phyloP scores from a whole-genome alignment of 2,329 filamentous ascomycete genomes.

The Didymella lethalis region DNA sequence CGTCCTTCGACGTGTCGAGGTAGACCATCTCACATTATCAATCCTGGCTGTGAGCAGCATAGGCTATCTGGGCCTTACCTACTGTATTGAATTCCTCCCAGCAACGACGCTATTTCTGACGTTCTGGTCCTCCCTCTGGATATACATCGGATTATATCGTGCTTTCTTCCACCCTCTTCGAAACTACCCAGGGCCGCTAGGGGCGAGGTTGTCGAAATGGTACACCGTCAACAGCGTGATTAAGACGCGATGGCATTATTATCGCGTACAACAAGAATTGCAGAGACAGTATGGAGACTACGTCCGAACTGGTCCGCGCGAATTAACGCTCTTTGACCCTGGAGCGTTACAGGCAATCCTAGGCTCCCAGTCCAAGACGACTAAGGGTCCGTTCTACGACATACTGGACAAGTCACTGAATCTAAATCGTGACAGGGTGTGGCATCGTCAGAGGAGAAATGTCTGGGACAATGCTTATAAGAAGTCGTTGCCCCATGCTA shows the following conservation, averaged over 20 bases:
- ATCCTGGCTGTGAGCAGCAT: slow-evolving; percentile 21
- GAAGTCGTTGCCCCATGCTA: slow-evolving; percentile 33
- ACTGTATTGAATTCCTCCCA: slow-evolving; percentile 17
- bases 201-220: slow-evolving; percentile 35
- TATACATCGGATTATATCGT: slow-evolving; percentile 35
- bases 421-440: slow-evolving; percentile 36
- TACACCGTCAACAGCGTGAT: slow-evolving; percentile 32
- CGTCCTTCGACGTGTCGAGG: slow-evolving; percentile 28
- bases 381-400: slow-evolving; percentile 39
- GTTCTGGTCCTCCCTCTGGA: slow-evolving; percentile 32
- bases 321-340: slow-evolving; percentile 37
- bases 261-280: slow-evolving; percentile 30
- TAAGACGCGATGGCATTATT: slow-evolving; percentile 27
- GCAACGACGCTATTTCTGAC: slow-evolving; percentile 20
- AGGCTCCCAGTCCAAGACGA: slow-evolving; percentile 32
- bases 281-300: slow-evolving; percentile 37
- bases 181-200: slow-evolving; percentile 32
- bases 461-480: slow-evolving; percentile 45
- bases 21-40: slow-evolving; percentile 27
- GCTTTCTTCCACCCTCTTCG: slow-evolving; percentile 36
- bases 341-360: slow-evolving; percentile 33
- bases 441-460: slow-evolving; percentile 37
- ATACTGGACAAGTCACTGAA: slow-evolving; percentile 35
- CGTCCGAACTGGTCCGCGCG: slow-evolving; percentile 37
- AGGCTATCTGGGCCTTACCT: slow-evolving; percentile 22